These are phyloP conservation scores for Calophaca sinica DNA, from an alignment of 306 rosid genomes.

Conservation along the genomic window DNA sequence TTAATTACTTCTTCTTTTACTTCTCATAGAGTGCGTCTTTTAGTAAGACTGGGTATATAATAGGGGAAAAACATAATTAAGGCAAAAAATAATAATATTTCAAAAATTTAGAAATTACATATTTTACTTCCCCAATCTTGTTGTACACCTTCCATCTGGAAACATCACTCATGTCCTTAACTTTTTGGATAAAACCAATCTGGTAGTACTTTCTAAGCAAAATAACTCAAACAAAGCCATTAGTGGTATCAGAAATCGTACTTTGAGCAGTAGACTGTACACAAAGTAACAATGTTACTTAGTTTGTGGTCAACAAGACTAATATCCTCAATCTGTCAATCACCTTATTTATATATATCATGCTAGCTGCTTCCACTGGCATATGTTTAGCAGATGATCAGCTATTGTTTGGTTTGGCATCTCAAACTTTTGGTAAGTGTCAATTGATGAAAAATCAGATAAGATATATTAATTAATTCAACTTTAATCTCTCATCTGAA, in stretches of 20 bases:
- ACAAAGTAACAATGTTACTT: constrained; percentile 19
- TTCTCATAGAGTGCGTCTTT: too few relatives aligned
- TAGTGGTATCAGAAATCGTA: constrained; percentile 10
- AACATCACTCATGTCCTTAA: constrained; percentile 18
- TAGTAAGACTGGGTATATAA: too few relatives aligned
- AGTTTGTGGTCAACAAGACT: constrained; percentile 21
- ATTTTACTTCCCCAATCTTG: not conserved
- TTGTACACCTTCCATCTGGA: constrained; percentile 2
- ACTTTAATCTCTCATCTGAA: not conserved
- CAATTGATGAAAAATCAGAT: too few relatives aligned
- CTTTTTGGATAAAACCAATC: not conserved
- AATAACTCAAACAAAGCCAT: constrained; percentile 16
- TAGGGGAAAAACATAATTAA: too few relatives aligned
- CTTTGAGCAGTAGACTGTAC: not conserved
- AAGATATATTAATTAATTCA: too few relatives aligned
- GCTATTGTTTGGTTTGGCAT: constrained; percentile 18
- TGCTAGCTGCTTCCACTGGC: constrained; percentile 28
- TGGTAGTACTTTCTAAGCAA: constrained; percentile 17
- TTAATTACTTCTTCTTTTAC: too few relatives aligned
- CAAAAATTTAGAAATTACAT: not conserved
- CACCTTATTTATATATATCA: constrained; percentile 28
- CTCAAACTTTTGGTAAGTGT: not conserved
- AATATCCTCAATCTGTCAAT: constrained; percentile 25
- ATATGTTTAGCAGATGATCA: constrained; percentile 7
- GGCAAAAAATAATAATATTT: too few relatives aligned